Base-by-base conservation (phyloP, 2,329 filamentous ascomycete species). In the Cladosporium sphaerospermum region DNA sequence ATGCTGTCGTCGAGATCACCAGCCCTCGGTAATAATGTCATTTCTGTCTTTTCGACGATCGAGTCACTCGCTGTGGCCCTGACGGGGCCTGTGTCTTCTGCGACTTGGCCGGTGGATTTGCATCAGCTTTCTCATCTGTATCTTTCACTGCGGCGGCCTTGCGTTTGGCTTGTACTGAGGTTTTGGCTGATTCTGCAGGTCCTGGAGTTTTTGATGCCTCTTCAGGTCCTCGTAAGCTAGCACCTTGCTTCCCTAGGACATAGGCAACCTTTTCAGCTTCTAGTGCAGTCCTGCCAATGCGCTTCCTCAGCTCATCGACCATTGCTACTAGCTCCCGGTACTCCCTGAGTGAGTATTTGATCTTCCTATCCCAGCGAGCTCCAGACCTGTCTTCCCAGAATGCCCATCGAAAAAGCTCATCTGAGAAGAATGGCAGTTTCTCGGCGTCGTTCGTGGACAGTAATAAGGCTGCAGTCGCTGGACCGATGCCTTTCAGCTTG, bases 391-490 rank as follows among this genome's bases (percentile, higher is more conserved):
- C 63, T 40, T 69, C 67, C 64, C 78, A 80, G 62, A 80, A 80
- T 5, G 86, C 70, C 86, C 86, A 92, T 59, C 83, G 78, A 64
- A 84, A 92, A 3, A 84, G 77, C 69, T 93, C 88, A 63, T 95
- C 89, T 2, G 84, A 86, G 70, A 92, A 92, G 74, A 92, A 92
- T 1, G 87, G 78, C 45, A 84, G 75, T 10, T 71, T 69, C 0
- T 73, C 67, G 0, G 84, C 78, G 55, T 83, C 77, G 58, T 83
- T 78, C 4, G 86, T 80, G 4, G 84, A 79, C 2, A 93, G 76
- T 1, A 92, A 71, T 32, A 93, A 78, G 1, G 86, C 88, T 0
- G 86, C 88, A 0, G 88, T 92, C 7, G 88, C 88, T 1, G 88
- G 87, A 0, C 88, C 88, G 56, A 95, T 81, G 33, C 88, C 88